Evolutionary conservation across 441 rosid species (phyloP), one percentile per base, ranked within the genome.

Genomic region (Pelargonium citronellum): DNA sequence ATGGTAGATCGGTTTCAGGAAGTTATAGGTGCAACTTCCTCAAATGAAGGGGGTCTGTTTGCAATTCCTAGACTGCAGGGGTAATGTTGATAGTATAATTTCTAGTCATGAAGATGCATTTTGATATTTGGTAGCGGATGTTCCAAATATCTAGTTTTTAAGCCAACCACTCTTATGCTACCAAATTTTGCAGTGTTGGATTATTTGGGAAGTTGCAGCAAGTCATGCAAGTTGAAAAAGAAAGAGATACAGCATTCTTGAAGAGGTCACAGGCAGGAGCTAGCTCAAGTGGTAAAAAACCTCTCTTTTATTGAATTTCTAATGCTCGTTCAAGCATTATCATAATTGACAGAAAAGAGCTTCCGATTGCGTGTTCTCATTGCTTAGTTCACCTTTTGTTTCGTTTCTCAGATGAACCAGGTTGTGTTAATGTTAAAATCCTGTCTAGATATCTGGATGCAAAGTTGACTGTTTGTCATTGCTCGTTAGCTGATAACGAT

Each of bases 1-100:
- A 80, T 95, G 71, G 85, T 83, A 37, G 96, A 91, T 71, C 82
- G 79, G 69, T 89, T 95, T 83, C 87, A 89, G 71, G 92, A 87
- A 81, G 92, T 91, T 49, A 73, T 95, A 60, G 86, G 84, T 69
- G 78, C 87, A 73, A 74, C 89, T 62, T 80, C 87, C 51, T 75
- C 82, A 71, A 77, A 80, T 66, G 86, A 75, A 77, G 85, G 71
- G 22, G 77, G 66, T 53, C 70, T 83, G 72, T 63, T 70, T 27
- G 30, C 80, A 58, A 75, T 79, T 72, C 83, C 83, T 60, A 84
- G 78, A 74, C 68, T 80, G 43, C 83, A 83, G 34, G 75, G 96
- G 99, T 91, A 85, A 68, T 71, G 53, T 67, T 34, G 6, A 55
- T 67, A 65, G 67, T 70, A 43, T 43, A 69, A 41, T 43, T 70